Base-by-base conservation (phyloP, 2,329 filamentous ascomycete species). In the Pseudohalonectria lignicola region DNA sequence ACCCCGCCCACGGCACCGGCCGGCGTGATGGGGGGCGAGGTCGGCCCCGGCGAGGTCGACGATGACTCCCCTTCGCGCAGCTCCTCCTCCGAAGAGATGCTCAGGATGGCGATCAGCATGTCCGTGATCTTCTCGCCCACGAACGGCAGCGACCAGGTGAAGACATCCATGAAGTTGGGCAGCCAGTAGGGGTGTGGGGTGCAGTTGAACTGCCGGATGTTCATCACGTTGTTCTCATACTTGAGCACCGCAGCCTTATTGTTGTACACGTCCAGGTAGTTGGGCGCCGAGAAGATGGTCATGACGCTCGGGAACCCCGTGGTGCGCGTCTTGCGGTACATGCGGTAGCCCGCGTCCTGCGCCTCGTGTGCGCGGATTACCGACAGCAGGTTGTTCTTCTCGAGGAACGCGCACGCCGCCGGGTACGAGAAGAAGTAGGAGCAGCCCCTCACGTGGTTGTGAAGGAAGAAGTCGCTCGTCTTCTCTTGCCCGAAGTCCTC, bases 191-290 rank as follows among this genome's bases (percentile, higher is more conserved):
- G 92, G 60, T 98, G 92, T 25, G 92, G 92, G 17, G 92, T 96
- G 74, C 90, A 98, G 71, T 98, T 98, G 69, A 98, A 98, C 62
- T 98, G 92, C 42, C 92, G 79, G 56, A 98, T 98, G 69, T 98
- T 98, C 92, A 98, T 98, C 44, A 98, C 92, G 55, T 98, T 98
- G 64, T 98, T 98, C 67, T 98, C 92, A 59, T 98, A 98, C 67
- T 98, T 98, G 53, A 98, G 70, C 30, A 98, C 92, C 1, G 92
- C 92, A 2, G 92, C 92, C 70, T 98, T 98, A 74, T 98, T 98
- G 77, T 98, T 98, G 67, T 98, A 98, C 28, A 98, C 88, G 54
- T 98, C 92, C 46, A 98, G 78, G 58, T 98, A 98, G 63, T 98
- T 98, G 28, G 92, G 92, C 2, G 92, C 92, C 32, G 90, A 96